Evolutionary conservation across 805 yeast genomes (phyloP).

Genomic region (Saturnispora gosingensis): DNA sequence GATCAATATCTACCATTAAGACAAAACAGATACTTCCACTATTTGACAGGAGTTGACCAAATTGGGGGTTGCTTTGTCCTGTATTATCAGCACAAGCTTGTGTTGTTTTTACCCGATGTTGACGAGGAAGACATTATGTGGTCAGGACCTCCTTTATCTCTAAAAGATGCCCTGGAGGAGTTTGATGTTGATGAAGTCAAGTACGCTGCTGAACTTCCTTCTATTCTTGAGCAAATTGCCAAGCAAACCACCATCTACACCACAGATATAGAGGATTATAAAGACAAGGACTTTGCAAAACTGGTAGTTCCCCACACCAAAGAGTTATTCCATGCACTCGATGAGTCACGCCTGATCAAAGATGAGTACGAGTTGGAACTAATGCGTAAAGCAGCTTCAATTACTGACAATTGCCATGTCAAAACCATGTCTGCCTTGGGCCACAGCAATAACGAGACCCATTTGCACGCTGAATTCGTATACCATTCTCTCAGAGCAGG

Average conservation of each 20-base stretch:
- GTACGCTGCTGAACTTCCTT: constrained; percentile 44
- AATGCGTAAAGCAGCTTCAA: constrained; percentile 70
- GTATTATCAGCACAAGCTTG: constrained; percentile 50
- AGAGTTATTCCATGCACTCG: constrained; percentile 62
- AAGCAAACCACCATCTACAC: constrained; percentile 33
- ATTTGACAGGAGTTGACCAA: constrained; percentile 68
- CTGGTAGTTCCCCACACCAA: constrained; percentile 35
- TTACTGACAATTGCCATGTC: constrained; percentile 79
- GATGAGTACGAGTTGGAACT: constrained; percentile 73
- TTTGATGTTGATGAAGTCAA: constrained; percentile 80
- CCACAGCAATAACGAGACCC: constrained; percentile 79
- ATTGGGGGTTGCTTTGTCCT: constrained; percentile 68
- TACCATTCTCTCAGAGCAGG: constrained; percentile 94
- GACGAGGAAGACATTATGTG: constrained; percentile 91
- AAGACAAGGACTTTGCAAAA: constrained; percentile 26
- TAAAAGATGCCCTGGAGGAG: constrained; percentile 51
- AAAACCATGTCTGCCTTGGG: constrained; percentile 93
- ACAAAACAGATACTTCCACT: constrained; percentile 87
- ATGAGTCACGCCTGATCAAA: constrained; percentile 78
- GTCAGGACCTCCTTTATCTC: constrained; percentile 79
- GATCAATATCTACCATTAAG: constrained; percentile 74
- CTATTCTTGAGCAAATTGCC: constrained; percentile 20
- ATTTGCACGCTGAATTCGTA: constrained; percentile 89
- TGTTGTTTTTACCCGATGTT: constrained; percentile 71
- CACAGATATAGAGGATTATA: constrained; percentile 45